These are phyloP conservation scores for Xerocomellus intermedius DNA, from an alignment of 768 basidiomycete genomes.

Conservation along the genomic window DNA sequence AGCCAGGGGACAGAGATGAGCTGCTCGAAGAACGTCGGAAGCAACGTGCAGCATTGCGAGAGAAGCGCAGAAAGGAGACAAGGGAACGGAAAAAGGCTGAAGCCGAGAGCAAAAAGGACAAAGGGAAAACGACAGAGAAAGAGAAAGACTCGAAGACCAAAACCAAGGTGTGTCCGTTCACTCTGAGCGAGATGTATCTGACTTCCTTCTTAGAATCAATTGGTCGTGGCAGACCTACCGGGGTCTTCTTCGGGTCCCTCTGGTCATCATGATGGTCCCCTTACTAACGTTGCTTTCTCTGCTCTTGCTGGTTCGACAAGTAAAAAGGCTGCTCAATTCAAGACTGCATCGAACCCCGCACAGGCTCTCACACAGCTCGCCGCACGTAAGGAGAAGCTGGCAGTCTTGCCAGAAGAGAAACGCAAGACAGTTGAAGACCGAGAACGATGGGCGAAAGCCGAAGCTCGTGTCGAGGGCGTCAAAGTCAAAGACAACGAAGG, in stretches of 20 bases:
- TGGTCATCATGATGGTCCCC: conserved; percentile 38
- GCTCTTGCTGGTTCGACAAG: conserved; percentile 48
- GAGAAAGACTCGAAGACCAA: conserved; percentile 42
- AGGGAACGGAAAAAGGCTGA: conserved; percentile 76
- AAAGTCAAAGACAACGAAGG: conserved; percentile 88
- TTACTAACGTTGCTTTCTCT: conserved; percentile 74
- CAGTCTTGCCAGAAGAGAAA: conserved; percentile 77
- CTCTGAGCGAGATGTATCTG: not conserved
- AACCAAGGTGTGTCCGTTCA: conserved; percentile 49
- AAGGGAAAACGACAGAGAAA: conserved; percentile 48
- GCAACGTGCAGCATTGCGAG: conserved; percentile 79
- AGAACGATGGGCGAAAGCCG: conserved; percentile 89
- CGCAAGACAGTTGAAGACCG: conserved; percentile 76
- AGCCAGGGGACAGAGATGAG: conserved; percentile 71
- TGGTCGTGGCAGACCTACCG: conserved; percentile 61
- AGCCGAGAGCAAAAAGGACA: conserved; percentile 55
- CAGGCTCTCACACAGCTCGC: conserved; percentile 83
- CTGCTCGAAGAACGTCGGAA: conserved; percentile 75
- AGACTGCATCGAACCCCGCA: conserved; percentile 75
- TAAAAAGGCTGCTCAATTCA: conserved; percentile 53
- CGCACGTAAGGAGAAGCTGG: conserved; percentile 74
- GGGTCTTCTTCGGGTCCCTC: conserved; percentile 19
- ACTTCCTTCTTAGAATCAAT: conserved; percentile 49
- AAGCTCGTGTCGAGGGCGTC: conserved; percentile 81
- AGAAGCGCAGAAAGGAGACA: conserved; percentile 81